phyloP scores from a whole-genome alignment of 805 yeast species.

The Ogataea wickerhamii region DNA sequence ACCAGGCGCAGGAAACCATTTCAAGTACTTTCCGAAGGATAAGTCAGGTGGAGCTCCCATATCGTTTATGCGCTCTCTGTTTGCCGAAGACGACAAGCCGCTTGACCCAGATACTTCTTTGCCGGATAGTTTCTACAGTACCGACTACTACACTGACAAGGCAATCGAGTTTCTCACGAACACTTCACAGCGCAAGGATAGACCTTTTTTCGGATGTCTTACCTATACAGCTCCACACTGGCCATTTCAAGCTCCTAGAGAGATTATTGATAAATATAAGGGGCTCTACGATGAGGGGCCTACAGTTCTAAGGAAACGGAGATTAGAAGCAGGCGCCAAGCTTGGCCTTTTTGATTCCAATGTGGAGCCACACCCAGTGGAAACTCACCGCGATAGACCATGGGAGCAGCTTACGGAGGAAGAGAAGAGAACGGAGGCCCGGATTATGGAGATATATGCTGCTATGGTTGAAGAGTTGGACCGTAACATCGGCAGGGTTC shows the following conservation, averaged over 20 bases:
- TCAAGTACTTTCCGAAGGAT: constrained; percentile 40
- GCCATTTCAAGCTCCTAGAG: constrained; percentile 60
- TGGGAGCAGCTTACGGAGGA: constrained; percentile 42
- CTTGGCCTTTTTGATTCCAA: constrained; percentile 46
- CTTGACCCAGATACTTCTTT: constrained; percentile 34
- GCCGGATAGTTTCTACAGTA: constrained; percentile 47
- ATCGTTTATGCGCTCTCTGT: constrained; percentile 38
- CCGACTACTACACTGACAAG: constrained; percentile 43
- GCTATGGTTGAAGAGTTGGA: constrained; percentile 61
- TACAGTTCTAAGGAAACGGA: constrained; percentile 35
- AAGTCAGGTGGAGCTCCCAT: constrained; percentile 22
- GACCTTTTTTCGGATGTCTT: constrained; percentile 52
- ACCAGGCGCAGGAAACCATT: constrained; percentile 59
- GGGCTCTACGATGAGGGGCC: constrained; percentile 51
- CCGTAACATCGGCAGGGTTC: constrained; percentile 46
- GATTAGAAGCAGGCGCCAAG: constrained; percentile 39
- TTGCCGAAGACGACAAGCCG: constrained; percentile 36
- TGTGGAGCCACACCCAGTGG: constrained; percentile 42
- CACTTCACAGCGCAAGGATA: constrained; percentile 31
- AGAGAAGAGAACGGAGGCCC: constrained; percentile 36
- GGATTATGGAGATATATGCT: constrained; percentile 57
- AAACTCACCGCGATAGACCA: constrained; percentile 37
- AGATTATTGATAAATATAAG: constrained; percentile 43
- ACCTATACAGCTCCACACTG: constrained; percentile 67
- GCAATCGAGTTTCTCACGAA: constrained; percentile 36